Evolutionary conservation across 495 filamentous ascomycete genomes (phyloP), one percentile per base, ranked within the genome.

Genomic region (Aspergillus conjunctus): DNA sequence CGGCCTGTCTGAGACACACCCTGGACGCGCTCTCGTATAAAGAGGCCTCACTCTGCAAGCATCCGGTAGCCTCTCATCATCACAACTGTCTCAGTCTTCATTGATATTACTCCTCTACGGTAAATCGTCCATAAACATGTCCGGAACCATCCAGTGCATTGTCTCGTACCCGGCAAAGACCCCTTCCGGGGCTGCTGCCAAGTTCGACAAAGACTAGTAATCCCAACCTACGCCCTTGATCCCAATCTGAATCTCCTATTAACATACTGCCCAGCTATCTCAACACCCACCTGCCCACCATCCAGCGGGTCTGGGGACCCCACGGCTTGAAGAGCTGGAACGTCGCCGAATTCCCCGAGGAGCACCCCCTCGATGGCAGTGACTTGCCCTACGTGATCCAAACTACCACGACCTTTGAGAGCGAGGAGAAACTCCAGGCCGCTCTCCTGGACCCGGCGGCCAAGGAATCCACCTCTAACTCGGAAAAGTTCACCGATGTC

Each of bases 171-270:
- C 54, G 9, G 7, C 54, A 6, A 34, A 39, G 37, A 56, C 34
- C 10, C 18, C 12, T 9, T 7, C 34, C 12, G 54, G 54, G 17
- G 37, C 8, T 6, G n/a, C 37, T 14, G 54, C 54, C 22, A 3
- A 31, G 22, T 56, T 56, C 18, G 54, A 56, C 54, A 56, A 43
- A 18, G 54, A 56, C 6, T 56, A 45, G 54, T 56, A 45, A 20
- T n/a, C 14, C 32, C 12, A 26, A 46, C 43, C 17, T 18, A 17
- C 18, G 2, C 12, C 34, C 34, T 37, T 37, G 8, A 8, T 45
- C 43, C n/a, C n/a, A 14, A 7, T 15, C 18, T 12, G 12, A 46
- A 12, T 46, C 8, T 17, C 43, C 17, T 17, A 17, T 17, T 20
- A 8, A 20, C 17, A 4, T 46, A n/a, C 3, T 46, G 5, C 3